These are phyloP conservation scores for Pleurotus pulmonarius DNA, from an alignment of 768 basidiomycete genomes.

Conservation along the genomic window DNA sequence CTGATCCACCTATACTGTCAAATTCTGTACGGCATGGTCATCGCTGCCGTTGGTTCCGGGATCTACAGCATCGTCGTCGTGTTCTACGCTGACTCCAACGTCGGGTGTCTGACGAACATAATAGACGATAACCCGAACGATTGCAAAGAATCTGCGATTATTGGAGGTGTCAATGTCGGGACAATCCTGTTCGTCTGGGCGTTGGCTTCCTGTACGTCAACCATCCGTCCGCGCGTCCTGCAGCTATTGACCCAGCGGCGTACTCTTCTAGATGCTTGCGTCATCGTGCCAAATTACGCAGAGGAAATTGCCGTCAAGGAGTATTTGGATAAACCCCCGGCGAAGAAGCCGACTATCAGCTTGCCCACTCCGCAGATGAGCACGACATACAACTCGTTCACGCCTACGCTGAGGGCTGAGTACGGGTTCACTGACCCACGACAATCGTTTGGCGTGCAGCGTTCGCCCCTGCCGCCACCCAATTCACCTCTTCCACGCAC, in stretches of 20 bases:
- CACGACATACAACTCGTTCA: slow-evolving; percentile 13
- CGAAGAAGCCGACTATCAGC: not conserved
- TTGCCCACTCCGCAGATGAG: slow-evolving; percentile 1
- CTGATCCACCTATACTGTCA: slow-evolving; percentile 42
- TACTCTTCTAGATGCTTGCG: slow-evolving; percentile 38
- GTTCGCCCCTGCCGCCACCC: not conserved
- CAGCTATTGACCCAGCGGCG: too few relatives aligned
- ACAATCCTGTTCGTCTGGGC: slow-evolving; percentile 50
- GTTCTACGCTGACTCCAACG: slow-evolving; percentile 35
- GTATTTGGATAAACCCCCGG: slow-evolving; percentile 16
- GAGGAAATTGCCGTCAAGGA: slow-evolving; percentile 52
- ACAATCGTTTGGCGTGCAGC: slow-evolving; percentile 6
- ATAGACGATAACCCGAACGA: slow-evolving; percentile 26
- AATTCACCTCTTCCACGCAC: too few relatives aligned
- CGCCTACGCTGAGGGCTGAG: slow-evolving; percentile 1
- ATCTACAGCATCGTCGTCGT: slow-evolving; percentile 45
- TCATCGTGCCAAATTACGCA: slow-evolving; percentile 49
- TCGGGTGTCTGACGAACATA: slow-evolving; percentile 33
- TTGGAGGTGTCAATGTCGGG: slow-evolving; percentile 39
- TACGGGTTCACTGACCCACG: slow-evolving; percentile 9
- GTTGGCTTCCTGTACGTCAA: slow-evolving; percentile 47
- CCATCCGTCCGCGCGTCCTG: too few relatives aligned
- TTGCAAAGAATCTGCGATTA: slow-evolving; percentile 31
- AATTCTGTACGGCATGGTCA: slow-evolving; percentile 41
- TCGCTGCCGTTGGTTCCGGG: slow-evolving; percentile 43